Evolutionary conservation across 2,329 filamentous ascomycete species (phyloP).

Genomic region (Claviceps pazoutovae): DNA sequence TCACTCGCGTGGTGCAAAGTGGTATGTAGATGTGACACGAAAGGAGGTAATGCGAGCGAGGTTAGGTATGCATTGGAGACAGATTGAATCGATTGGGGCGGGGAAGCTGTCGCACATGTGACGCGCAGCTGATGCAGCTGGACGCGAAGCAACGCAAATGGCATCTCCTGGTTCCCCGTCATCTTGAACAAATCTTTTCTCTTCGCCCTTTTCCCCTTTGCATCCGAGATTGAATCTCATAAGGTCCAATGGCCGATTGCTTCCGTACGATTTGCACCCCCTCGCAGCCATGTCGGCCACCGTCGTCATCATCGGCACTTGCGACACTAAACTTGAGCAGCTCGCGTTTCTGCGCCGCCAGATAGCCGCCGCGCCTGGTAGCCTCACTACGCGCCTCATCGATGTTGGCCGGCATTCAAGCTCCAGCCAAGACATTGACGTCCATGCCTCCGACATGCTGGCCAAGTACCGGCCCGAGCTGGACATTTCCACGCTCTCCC

Average conservation of each 20-base stretch:
- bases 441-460: conserved; percentile 30
- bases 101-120: too few relatives aligned
- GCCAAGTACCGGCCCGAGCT: conserved; percentile 16
- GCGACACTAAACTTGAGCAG: conserved; percentile 50
- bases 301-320: conserved; percentile 46
- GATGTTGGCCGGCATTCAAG: conserved; percentile 34
- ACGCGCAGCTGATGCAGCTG: too few relatives aligned
- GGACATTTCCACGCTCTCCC: conserved; percentile 25
- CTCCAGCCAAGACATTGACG: conserved; percentile 30
- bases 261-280: too few relatives aligned
- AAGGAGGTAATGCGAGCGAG: too few relatives aligned
- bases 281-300: conserved; percentile 12
- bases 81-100: too few relatives aligned
- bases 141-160: too few relatives aligned
- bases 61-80: too few relatives aligned
- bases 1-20: neutral
- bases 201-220: too few relatives aligned
- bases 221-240: too few relatives aligned
- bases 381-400: conserved; percentile 13
- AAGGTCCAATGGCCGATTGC: too few relatives aligned
- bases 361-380: conserved; percentile 19
- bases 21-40: neutral
- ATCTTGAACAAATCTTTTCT: too few relatives aligned
- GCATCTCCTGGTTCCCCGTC: too few relatives aligned
- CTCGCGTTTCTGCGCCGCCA: conserved; percentile 37